Conservation (phyloP, 2,329 filamentous ascomycete species). For the Colletotrichum scovillei region DNA sequence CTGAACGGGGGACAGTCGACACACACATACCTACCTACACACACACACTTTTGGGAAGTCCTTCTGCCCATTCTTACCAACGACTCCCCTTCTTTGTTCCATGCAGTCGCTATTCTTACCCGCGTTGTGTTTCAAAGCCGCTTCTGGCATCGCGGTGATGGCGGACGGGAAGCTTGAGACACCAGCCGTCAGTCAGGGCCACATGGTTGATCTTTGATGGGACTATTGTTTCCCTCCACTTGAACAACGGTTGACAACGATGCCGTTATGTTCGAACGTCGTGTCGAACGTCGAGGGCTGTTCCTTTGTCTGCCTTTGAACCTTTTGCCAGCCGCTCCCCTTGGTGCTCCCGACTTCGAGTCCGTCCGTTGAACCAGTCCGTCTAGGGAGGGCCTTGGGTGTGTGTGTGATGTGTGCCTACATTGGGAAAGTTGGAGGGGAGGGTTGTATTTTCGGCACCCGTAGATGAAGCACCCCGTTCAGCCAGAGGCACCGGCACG, state of each 20-base stretch:
- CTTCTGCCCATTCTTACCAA: neutral
- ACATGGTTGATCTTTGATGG: neutral
- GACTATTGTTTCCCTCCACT: neutral
- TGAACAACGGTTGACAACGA: neutral
- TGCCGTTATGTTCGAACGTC: neutral
- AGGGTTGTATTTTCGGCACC: neutral
- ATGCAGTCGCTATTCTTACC: neutral
- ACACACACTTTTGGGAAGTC: no score
- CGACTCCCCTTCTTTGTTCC: conserved; percentile 11
- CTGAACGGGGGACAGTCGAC: no score
- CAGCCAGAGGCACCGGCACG: neutral
- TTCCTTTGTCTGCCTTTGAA: conserved; percentile 3
- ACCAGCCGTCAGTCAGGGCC: neutral
- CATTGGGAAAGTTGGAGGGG: neutral
- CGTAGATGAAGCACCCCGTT: neutral
- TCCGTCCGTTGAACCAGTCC: neutral
- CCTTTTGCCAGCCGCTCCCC: neutral
- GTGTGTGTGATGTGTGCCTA: neutral
- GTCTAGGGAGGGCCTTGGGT: neutral
- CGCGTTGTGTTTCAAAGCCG: neutral
- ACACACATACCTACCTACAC: neutral
- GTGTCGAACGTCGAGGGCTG: neutral
- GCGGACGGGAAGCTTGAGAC: neutral
- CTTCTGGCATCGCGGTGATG: neutral
- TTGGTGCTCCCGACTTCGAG: neutral